A percentile compares a stretch with the other conserved stretches of the same genome.
phyloP scores from a whole-genome alignment of 805 yeast species.

The Saccharomyces kudriavzevii region DNA sequence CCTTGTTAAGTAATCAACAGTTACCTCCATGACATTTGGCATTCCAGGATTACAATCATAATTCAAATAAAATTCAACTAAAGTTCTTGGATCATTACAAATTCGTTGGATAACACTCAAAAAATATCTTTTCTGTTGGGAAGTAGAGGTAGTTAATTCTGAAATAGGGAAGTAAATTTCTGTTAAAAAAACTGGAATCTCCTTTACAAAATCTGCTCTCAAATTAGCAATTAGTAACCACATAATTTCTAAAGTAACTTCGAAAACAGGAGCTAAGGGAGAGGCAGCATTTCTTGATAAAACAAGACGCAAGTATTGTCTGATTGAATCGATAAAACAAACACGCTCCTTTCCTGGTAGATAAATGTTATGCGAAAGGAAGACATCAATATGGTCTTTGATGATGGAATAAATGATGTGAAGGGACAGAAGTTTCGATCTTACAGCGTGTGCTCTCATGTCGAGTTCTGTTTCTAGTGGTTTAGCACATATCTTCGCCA shows the following conservation, averaged over 20 bases:
- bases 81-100: conserved; percentile 79
- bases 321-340: conserved; percentile 65
- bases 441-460: conserved; percentile 83
- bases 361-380: conserved; percentile 50
- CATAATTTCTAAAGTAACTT: conserved; percentile 83
- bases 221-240: conserved; percentile 81
- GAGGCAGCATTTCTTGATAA: conserved; percentile 90
- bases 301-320: conserved; percentile 75
- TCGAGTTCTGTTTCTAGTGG: conserved; percentile 70
- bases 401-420: conserved; percentile 82
- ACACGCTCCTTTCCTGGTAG: conserved; percentile 49
- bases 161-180: conserved; percentile 92
- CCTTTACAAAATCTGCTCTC: conserved; percentile 82
- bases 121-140: conserved; percentile 87
- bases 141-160: conserved; percentile 82
- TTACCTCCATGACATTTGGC: conserved; percentile 78
- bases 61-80: conserved; percentile 87
- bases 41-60: conserved; percentile 83
- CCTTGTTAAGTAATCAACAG: conserved; percentile 65
- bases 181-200: conserved; percentile 85
- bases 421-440: conserved; percentile 82
- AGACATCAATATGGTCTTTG: conserved; percentile 76
- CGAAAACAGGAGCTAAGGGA: conserved; percentile 83
- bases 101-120: conserved; percentile 72
- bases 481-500: conserved; percentile 88